Base-by-base conservation (phyloP, 2,329 filamentous ascomycete species). In the Colletotrichum chlorophyti region DNA sequence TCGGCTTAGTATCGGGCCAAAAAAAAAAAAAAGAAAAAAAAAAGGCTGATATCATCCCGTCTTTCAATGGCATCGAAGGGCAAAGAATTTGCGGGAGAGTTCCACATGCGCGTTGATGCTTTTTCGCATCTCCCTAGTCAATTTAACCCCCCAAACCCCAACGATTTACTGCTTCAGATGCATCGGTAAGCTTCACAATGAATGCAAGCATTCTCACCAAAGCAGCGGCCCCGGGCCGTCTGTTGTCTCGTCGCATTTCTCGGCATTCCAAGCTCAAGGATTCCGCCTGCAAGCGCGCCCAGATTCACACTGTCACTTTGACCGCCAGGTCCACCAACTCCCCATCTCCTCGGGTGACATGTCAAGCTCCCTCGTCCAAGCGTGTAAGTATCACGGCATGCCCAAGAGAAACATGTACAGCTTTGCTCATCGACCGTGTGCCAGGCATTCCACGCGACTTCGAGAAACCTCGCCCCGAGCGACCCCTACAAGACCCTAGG, bases 401-500 rank as follows among this genome's bases (percentile, higher is more conserved):
- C 12, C 31, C 17, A 6, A 26, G 8, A 23, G 2, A 17, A 21
- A 17, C 15, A 26, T 27, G 10, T 9, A 34, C 23, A 40, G 29
- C 24, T 27, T n/a, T 42, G 17, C 48, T 58, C 12, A 59, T 49
- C 47, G 10, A 55, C 31, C 8, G 32, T 14, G 7, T 24, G 0
- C 42, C 55, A 86, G 76, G 66, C 77, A 27, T 91, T 89, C 72
- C 87, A 88, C 70, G 84, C 86, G 21, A 89, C 88, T 40, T 69
- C 74, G 40, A 74, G 74, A 40, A 66, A 72, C 6, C 70, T 79
- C 19, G 81, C 81, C 5, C 76, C 85, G 32, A 85, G 91, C 72
- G 91, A 99, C 68, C 95, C 95, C 1, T 99, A 99, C 75, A 85
- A 87, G 64, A 84, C 91, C 4, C 87, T 99, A 24, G 95, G 95